Evolutionary conservation across 2,329 filamentous ascomycete genomes (phyloP).

Genomic region (Rhinocladiella mackenziei): DNA sequence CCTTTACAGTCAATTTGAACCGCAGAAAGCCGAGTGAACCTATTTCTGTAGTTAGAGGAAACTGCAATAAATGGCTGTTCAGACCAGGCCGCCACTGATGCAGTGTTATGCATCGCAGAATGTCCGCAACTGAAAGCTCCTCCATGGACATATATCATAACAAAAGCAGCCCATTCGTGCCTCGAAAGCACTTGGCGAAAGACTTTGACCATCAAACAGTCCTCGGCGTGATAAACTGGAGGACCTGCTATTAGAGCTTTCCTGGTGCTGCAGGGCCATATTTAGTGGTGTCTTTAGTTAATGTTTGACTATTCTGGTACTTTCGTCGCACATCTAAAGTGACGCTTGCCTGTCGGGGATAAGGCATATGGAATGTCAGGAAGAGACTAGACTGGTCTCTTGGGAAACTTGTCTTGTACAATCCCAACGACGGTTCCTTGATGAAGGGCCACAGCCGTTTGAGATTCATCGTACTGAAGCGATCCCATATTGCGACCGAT

Average conservation of each 20-base stretch:
- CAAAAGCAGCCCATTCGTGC: conserved; percentile 32
- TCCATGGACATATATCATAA: conserved; percentile 48
- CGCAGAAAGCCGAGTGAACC: conserved; percentile 43
- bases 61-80: conserved; percentile 44
- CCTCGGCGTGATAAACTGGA: conserved; percentile 46
- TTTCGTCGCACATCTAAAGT: conserved; percentile 42
- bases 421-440: conserved; percentile 12
- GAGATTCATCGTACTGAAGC: too few species aligned
- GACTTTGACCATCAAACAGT: conserved; percentile 30
- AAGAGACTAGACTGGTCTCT: conserved; percentile 37
- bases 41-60: conserved; percentile 43
- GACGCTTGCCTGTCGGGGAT: conserved; percentile 45
- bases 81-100: conserved; percentile 52
- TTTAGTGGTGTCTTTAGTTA: conserved; percentile 36
- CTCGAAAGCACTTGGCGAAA: conserved; percentile 34
- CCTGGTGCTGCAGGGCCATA: conserved; percentile 36
- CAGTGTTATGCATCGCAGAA: conserved; percentile 53
- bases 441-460: too few species aligned
- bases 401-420: not conserved
- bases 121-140: conserved; percentile 20
- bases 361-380: conserved; percentile 49
- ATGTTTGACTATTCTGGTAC: conserved; percentile 28
- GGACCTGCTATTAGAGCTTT: conserved; percentile 43
- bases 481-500: too few species aligned
- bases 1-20: conserved; percentile 6